Percentiles rank a stretch among this genome's conserved stretches.
Evolutionary conservation across 768 basidiomycete genomes (phyloP).

Genomic region (Suillus decipiens): DNA sequence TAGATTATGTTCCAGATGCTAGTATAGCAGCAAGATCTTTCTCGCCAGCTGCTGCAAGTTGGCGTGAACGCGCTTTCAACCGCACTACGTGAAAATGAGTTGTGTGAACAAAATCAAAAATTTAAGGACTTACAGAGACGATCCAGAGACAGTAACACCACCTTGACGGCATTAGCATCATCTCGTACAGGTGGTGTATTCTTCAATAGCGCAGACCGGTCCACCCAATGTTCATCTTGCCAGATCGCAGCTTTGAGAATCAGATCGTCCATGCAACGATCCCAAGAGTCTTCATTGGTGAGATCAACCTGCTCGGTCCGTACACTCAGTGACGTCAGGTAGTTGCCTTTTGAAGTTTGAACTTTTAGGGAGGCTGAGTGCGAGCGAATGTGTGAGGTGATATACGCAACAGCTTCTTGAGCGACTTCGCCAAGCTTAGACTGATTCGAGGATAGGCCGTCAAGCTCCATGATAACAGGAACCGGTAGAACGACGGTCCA

Average conservation of each 20-base stretch:
- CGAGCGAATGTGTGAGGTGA: conserved; percentile 73
- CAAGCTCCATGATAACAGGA: conserved; percentile 95
- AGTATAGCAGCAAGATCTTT: conserved; percentile 80
- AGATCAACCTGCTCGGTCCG: conserved; percentile 86
- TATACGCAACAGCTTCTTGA: conserved; percentile 67
- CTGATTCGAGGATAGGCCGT: conserved; percentile 75
- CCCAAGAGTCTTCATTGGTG: conserved; percentile 45
- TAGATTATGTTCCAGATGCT: conserved; percentile 32
- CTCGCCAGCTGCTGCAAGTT: conserved; percentile 83
- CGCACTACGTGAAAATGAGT: conserved; percentile 56
- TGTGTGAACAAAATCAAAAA: conserved; percentile 18
- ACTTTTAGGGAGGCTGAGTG: conserved; percentile 84
- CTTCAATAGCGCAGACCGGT: conserved; percentile 75
- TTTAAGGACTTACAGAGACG: conserved; percentile 70
- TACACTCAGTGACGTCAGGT: conserved; percentile 78
- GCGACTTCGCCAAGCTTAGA: conserved; percentile 76
- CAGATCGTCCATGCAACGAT: conserved; percentile 91
- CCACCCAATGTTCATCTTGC: conserved; percentile 92
- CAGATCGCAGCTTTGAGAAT: conserved; percentile 91
- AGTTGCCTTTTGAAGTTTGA: conserved; percentile 94
- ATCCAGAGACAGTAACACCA: conserved; percentile 88
- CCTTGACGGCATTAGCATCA: conserved; percentile 62
- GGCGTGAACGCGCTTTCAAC: conserved; percentile 84
- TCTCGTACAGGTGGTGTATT: conserved; percentile 34
- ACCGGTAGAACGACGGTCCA: conserved; percentile 94